Percentiles rank a stretch among this genome's conserved stretches.
phyloP scores from a whole-genome alignment of 352 stramenopile species.

The Pythium diclinum region DNA sequence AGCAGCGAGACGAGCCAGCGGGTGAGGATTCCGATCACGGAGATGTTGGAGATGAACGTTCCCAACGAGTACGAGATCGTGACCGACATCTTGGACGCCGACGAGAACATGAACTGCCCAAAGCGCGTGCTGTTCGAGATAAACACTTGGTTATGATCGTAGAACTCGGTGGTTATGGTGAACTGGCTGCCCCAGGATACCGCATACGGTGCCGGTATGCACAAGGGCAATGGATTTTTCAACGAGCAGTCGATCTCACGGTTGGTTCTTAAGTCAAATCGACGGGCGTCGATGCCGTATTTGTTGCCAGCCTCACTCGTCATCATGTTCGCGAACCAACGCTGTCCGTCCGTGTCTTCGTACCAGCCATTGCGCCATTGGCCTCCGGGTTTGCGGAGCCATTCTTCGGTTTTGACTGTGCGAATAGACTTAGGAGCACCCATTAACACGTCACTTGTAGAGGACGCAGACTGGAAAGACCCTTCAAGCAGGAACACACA shows the following conservation, averaged over 20 bases:
- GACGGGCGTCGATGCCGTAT: conserved; percentile 13
- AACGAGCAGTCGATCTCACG: conserved; percentile 9
- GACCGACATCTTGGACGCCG: neutral
- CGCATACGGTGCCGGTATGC: neutral
- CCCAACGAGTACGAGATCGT: conserved; percentile 32
- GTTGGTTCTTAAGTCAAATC: conserved; percentile 22
- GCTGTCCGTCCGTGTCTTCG: conserved; percentile 9
- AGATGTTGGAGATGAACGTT: conserved; percentile 37
- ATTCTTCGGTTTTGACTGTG: conserved; percentile 21
- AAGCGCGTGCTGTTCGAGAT: conserved; percentile 29
- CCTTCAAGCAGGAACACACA: conserved; percentile 27
- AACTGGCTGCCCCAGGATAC: neutral
- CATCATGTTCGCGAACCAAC: conserved; percentile 28
- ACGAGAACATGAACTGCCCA: conserved; percentile 32
- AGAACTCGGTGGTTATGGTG: conserved; percentile 15
- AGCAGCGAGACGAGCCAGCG: conserved; percentile 33
- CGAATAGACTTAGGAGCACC: conserved; percentile 7
- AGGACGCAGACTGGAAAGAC: too few species aligned
- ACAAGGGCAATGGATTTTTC: too few species aligned
- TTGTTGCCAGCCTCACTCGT: neutral
- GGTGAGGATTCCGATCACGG: conserved; percentile 27
- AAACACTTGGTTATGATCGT: conserved; percentile 22
- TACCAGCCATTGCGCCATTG: conserved; percentile 39
- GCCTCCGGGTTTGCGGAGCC: conserved; percentile 22
- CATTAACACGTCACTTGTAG: too few species aligned